phyloP scores from a whole-genome alignment of 495 filamentous ascomycete species.

The Thermochaetoides thermophila region DNA sequence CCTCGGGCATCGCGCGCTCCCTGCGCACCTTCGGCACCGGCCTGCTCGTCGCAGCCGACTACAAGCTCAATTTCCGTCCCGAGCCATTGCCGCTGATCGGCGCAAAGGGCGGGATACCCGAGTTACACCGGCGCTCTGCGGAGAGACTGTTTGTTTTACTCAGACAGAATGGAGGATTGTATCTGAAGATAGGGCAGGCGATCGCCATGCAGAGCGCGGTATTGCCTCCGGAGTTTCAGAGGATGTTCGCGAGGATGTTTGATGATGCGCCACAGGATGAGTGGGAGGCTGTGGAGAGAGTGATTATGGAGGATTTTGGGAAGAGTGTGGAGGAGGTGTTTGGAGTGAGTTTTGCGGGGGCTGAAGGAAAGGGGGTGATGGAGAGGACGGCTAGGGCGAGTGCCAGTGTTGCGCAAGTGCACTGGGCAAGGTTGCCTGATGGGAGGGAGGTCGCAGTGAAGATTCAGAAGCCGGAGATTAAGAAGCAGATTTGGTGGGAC shows the following conservation, averaged over 20 bases:
- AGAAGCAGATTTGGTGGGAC: slow-evolving; percentile 79
- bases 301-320: slow-evolving; percentile 77
- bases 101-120: slow-evolving; percentile 47
- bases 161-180: slow-evolving; percentile 76
- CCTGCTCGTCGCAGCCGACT: slow-evolving; percentile 73
- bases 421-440: slow-evolving; percentile 76
- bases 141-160: slow-evolving; percentile 67
- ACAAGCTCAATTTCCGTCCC: slow-evolving; percentile 89
- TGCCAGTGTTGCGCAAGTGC: slow-evolving; percentile 89
- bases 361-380: slow-evolving; percentile 58
- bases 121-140: slow-evolving; percentile 69
- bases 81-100: slow-evolving; percentile 40
- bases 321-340: slow-evolving; percentile 75
- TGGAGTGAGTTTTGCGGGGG: slow-evolving; percentile 62
- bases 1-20: slow-evolving; percentile 63
- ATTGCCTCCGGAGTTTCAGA: slow-evolving; percentile 82
- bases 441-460: slow-evolving; percentile 88
- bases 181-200: slow-evolving; percentile 95
- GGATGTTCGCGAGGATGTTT: slow-evolving; percentile 92
- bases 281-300: slow-evolving; percentile 78
- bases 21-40: slow-evolving; percentile 66
- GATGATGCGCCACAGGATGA: slow-evolving; percentile 91
- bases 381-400: slow-evolving; percentile 74
- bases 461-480: slow-evolving; percentile 91
- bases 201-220: slow-evolving; percentile 96